Conservation (phyloP, 768 basidiomycete species). For the Leccinum obscurum region DNA sequence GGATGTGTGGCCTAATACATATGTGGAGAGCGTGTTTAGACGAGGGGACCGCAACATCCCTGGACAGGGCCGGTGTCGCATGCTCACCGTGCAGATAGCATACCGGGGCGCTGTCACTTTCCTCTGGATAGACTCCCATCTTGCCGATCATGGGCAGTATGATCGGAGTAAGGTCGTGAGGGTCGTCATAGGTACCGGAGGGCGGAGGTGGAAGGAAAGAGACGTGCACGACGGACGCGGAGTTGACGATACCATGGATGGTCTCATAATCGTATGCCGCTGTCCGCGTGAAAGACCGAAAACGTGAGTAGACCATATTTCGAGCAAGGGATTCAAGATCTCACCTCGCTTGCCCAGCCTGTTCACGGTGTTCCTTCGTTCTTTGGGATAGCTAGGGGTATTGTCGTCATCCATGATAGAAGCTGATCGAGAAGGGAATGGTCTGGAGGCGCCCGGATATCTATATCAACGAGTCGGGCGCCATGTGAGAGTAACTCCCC, state of each 20-base stretch:
- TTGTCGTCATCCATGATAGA: slow-evolving; percentile 49
- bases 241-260: slow-evolving; percentile 23
- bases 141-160: slow-evolving; percentile 31
- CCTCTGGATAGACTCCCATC: slow-evolving; percentile 19
- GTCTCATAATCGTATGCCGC: slow-evolving; percentile 25
- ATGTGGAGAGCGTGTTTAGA: too few relatives aligned
- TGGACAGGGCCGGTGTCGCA: too few relatives aligned
- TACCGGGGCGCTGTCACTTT: slow-evolving; percentile 5
- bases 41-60: too few relatives aligned
- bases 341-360: slow-evolving; percentile 28
- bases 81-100: slow-evolving; percentile 28
- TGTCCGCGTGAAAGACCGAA: neutral
- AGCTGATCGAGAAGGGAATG: neutral
- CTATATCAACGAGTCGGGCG: neutral
- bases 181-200: slow-evolving; percentile 12
- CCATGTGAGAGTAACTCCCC: too few relatives aligned
- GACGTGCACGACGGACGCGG: slow-evolving; percentile 24
- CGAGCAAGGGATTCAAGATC: neutral
- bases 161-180: slow-evolving; percentile 14
- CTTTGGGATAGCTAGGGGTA: slow-evolving; percentile 40
- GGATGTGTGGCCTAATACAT: slow-evolving; percentile 18
- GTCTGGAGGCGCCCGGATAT: neutral
- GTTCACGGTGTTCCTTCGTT: slow-evolving; percentile 23
- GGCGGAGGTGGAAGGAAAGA: slow-evolving; percentile 25
- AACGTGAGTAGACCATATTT: neutral